Evolutionary conservation across 1,284 basidiomycete genomes (phyloP).

Genomic region (Fistulinella cinereoalba): DNA sequence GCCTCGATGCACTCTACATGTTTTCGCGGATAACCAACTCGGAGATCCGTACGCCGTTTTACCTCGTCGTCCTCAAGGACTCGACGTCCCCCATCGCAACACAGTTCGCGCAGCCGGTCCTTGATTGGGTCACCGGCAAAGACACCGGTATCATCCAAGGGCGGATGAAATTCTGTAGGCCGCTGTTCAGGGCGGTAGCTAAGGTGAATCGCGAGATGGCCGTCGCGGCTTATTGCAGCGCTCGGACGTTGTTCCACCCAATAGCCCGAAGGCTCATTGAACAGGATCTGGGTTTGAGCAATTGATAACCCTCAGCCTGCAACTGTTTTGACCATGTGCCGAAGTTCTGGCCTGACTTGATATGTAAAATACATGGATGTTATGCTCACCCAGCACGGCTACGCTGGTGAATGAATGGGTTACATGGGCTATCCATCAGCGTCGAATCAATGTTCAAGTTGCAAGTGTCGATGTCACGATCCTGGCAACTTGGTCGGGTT

Average conservation of each 20-base stretch:
- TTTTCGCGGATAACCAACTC: constrained; percentile 56
- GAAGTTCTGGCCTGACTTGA: no score
- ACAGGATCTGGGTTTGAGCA: no score
- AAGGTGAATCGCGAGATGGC: constrained; percentile 66
- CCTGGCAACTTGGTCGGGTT: no score
- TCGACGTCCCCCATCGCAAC: constrained; percentile 48
- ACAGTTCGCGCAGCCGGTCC: constrained; percentile 50
- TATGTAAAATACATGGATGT: no score
- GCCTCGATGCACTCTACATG: constrained; percentile 57
- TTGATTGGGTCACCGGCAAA: constrained; percentile 65
- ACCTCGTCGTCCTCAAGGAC: constrained; percentile 58
- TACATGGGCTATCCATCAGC: no score
- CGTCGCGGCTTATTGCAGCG: constrained; percentile 52
- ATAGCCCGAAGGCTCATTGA: constrained; percentile 76
- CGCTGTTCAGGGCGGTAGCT: constrained; percentile 54
- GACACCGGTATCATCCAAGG: constrained; percentile 65
- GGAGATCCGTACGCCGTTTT: constrained; percentile 73
- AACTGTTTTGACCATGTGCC: no score
- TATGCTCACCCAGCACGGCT: no score
- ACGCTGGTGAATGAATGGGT: no score
- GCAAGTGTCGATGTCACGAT: no score
- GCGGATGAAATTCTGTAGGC: constrained; percentile 83
- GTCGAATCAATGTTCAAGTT: no score
- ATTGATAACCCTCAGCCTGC: no score
- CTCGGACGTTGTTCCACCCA: constrained; percentile 68